A percentile compares a stretch with the other conserved stretches of the same genome.
These are phyloP conservation scores for Botrytis cinerea DNA, from an alignment of 2,329 filamentous ascomycete genomes.

Conservation along the genomic window DNA sequence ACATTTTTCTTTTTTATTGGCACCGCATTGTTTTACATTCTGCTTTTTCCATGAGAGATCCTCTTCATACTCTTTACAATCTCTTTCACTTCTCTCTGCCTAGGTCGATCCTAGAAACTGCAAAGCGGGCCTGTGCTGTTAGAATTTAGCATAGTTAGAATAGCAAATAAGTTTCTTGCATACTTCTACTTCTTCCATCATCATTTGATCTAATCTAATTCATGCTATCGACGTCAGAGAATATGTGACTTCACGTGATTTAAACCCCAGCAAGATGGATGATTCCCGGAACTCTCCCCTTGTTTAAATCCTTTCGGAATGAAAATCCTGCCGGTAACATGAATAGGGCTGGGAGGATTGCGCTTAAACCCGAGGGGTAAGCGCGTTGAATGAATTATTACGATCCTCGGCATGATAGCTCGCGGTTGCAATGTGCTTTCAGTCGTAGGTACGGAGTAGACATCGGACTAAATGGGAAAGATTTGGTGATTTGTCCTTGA, in stretches of 20 bases:
- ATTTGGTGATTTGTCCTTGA: background rate
- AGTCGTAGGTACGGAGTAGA: background rate
- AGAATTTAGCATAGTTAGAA: background rate
- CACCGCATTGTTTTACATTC: background rate
- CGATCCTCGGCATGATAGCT: background rate
- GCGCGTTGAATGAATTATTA: background rate
- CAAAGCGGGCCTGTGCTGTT: background rate
- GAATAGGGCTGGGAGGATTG: conserved; percentile 4
- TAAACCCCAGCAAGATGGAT: too few relatives aligned
- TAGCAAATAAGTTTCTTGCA: background rate
- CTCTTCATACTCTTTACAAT: background rate
- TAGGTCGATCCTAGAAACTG: background rate
- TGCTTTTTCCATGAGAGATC: background rate
- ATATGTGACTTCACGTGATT: background rate
- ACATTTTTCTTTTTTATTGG: background rate
- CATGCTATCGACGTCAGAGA: background rate
- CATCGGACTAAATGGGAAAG: background rate
- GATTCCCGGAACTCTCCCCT: background rate
- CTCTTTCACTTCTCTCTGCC: background rate
- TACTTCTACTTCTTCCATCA: background rate
- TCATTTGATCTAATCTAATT: background rate
- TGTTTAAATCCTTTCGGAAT: conserved; percentile 7
- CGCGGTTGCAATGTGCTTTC: background rate
- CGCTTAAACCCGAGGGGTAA: background rate
- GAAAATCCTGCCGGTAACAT: background rate